A percentile compares a stretch with the other conserved stretches of the same genome.
These are phyloP conservation scores for Chalciporus piperatoides DNA, from an alignment of 1,284 basidiomycete genomes.

Conservation along the genomic window DNA sequence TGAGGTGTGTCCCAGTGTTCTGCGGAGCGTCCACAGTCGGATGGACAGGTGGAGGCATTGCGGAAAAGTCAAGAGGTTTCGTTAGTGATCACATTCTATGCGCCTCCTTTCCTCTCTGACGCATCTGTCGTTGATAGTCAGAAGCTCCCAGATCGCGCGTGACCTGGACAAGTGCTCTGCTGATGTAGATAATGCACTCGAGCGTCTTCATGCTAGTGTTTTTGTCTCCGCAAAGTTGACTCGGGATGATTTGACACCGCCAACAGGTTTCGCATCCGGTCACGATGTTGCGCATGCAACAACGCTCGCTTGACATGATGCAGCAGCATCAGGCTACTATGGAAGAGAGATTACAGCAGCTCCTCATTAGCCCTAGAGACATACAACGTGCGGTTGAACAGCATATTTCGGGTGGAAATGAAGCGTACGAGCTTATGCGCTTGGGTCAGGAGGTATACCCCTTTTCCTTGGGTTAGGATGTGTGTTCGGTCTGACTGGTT, in stretches of 20 bases:
- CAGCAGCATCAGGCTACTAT: conserved; percentile 34
- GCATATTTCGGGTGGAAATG: conserved; percentile 39
- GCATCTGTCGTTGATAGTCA: conserved; percentile 34
- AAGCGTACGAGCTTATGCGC: conserved; percentile 46
- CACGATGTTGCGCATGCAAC: conserved; percentile 34
- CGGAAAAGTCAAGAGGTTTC: conserved; percentile 33
- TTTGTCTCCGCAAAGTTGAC: background rate
- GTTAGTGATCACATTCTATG: conserved; percentile 29
- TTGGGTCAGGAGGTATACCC: conserved; percentile 44
- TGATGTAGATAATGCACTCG: conserved; percentile 42
- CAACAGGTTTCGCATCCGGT: conserved; percentile 36
- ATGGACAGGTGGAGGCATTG: conserved; percentile 38
- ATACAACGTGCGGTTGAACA: conserved; percentile 35
- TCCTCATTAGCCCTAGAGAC: conserved; percentile 38
- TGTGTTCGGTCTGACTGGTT: conserved; percentile 15
- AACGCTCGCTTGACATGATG: conserved; percentile 34
- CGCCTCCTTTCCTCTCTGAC: conserved; percentile 6
- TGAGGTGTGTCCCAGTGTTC: conserved; percentile 30
- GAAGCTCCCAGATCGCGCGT: conserved; percentile 41
- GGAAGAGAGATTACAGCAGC: conserved; percentile 36
- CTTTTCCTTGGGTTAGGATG: background rate
- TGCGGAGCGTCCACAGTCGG: conserved; percentile 37
- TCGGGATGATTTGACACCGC: conserved; percentile 2
- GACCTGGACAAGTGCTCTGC: conserved; percentile 40
- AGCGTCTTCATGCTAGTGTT: conserved; percentile 40